Conservation (phyloP, 352 stramenopile genomes). For the Phytophthora chlamydospora region DNA sequence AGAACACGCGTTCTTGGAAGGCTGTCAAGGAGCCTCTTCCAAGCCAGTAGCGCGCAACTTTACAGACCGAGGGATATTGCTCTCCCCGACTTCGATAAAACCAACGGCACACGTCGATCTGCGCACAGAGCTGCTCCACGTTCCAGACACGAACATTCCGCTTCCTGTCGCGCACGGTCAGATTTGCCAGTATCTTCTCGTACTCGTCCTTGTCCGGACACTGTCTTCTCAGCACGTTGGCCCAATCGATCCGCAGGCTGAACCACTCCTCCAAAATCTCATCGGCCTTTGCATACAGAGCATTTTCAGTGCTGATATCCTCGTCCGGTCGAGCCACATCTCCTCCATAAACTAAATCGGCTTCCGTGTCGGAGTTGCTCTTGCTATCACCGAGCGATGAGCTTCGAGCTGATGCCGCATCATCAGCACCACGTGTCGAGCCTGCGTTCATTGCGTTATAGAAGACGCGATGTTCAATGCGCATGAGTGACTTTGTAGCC, state of each 20-base stretch:
- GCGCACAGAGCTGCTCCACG: background rate
- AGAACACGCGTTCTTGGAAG: slow-evolving; percentile 14
- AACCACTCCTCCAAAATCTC: background rate
- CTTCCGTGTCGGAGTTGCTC: background rate
- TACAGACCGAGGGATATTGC: background rate
- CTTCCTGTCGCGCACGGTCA: background rate
- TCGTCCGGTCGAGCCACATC: background rate
- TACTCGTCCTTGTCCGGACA: slow-evolving; percentile 1
- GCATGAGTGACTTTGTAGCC: background rate
- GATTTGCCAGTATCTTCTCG: background rate
- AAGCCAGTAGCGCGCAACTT: background rate
- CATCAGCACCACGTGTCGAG: background rate
- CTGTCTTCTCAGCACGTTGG: background rate
- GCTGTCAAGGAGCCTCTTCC: background rate
- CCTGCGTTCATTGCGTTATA: background rate
- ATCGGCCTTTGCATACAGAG: background rate
- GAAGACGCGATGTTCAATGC: background rate
- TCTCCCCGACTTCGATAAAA: background rate
- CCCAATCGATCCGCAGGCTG: background rate
- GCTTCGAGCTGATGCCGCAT: background rate
- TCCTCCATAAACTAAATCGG: background rate
- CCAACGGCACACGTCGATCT: slow-evolving; percentile 3
- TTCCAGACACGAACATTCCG: background rate
- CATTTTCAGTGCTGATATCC: background rate
- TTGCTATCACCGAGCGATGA: background rate